These are phyloP conservation scores for Colletotrichum godetiae DNA, from an alignment of 2,329 filamentous ascomycete genomes.

Conservation along the genomic window DNA sequence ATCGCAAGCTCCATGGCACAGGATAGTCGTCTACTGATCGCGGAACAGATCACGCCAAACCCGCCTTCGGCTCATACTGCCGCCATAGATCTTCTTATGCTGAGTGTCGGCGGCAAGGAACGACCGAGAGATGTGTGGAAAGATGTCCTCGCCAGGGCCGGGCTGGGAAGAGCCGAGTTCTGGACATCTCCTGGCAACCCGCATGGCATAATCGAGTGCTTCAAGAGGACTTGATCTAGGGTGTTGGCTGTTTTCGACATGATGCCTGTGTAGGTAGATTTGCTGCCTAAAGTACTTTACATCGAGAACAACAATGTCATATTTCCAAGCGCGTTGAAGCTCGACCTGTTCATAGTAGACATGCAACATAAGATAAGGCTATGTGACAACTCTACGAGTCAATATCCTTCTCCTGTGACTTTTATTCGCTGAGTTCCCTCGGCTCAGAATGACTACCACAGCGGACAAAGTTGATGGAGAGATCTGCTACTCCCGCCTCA, in stretches of 20 bases:
- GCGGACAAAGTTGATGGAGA: no score
- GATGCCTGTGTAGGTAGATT: background rate
- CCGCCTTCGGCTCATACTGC: background rate
- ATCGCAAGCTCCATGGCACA: background rate
- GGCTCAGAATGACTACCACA: no score
- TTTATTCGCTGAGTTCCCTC: no score
- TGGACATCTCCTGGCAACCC: background rate
- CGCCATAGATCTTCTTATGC: background rate
- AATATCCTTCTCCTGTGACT: no score
- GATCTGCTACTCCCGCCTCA: no score
- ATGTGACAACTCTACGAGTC: no score
- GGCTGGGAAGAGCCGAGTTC: background rate
- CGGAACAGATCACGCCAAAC: background rate
- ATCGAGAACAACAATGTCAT: background rate
- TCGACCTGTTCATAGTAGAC: no score
- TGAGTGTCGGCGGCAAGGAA: background rate
- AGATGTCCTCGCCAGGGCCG: background rate
- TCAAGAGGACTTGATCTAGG: background rate
- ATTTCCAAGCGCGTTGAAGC: no score
- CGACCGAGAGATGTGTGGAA: background rate
- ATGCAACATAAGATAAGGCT: no score
- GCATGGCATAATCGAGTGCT: background rate
- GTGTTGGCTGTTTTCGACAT: background rate
- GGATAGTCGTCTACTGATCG: background rate
- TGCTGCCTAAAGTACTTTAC: background rate